Evolutionary conservation across 2,329 filamentous ascomycete species (phyloP).

Genomic region (Trichoderma brevicompactum): DNA sequence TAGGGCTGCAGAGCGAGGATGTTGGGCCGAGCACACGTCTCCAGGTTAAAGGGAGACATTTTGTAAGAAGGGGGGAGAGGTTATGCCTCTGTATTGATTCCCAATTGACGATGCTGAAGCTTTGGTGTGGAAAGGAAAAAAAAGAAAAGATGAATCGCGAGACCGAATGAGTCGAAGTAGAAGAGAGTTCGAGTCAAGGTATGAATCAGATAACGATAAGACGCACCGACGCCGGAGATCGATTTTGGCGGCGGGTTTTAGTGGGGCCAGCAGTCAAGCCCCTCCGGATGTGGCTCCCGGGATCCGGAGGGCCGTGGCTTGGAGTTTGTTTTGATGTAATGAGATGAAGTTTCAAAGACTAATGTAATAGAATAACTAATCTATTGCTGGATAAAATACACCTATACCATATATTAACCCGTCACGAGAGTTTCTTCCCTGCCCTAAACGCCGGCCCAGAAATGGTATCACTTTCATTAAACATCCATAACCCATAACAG

Average conservation of each 20-base stretch:
- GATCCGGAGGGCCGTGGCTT: neutral
- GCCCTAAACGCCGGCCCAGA: neutral
- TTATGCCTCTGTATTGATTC: neutral
- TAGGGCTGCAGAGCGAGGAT: constrained; percentile 78
- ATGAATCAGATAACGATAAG: constrained; percentile 22
- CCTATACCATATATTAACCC: too few species aligned
- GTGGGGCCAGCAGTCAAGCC: constrained; percentile 10
- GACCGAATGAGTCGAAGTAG: neutral
- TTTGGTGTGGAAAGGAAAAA: neutral
- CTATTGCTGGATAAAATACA: too few species aligned
- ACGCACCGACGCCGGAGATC: constrained; percentile 28
- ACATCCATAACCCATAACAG: neutral
- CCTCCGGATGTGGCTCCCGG: constrained; percentile 6
- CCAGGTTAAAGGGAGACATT: constrained; percentile 71
- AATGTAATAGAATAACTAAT: neutral
- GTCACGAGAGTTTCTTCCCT: too few species aligned
- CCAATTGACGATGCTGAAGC: neutral
- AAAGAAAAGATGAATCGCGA: neutral
- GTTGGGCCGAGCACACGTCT: constrained; percentile 76
- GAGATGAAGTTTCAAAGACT: too few species aligned
- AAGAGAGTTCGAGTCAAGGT: constrained; percentile 14
- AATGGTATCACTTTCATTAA: neutral
- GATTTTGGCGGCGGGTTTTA: constrained; percentile 8
- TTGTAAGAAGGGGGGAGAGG: neutral
- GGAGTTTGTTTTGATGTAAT: too few species aligned